These are phyloP conservation scores for Calendula officinalis DNA, from an alignment of 129 eudicot genomes.

Conservation along the genomic window DNA sequence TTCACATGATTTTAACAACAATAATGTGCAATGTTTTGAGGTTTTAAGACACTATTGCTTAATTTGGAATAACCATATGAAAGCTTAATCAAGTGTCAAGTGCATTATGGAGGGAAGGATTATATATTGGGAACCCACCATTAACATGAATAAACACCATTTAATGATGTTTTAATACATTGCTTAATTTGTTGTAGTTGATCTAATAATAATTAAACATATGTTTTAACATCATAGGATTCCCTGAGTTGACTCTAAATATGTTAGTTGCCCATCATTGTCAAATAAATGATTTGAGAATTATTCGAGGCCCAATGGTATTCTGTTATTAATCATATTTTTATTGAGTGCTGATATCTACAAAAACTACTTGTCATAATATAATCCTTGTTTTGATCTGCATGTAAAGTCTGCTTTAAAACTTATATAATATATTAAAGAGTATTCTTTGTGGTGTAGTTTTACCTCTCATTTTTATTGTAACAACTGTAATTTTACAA, in stretches of 20 bases:
- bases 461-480: no score
- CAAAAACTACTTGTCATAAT: no score
- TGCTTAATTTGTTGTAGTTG: slow-evolving; percentile 4
- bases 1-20: slow-evolving; percentile 28
- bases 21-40: slow-evolving; percentile 30
- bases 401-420: no score
- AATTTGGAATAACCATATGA: slow-evolving; percentile 16
- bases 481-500: background rate
- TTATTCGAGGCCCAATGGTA: background rate
- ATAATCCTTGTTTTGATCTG: no score
- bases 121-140: slow-evolving; percentile 5
- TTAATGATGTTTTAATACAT: slow-evolving; percentile 18
- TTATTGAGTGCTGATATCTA: no score
- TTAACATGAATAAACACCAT: slow-evolving; percentile 10
- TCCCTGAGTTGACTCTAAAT: slow-evolving; percentile 24
- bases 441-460: no score
- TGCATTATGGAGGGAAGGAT: slow-evolving; percentile 3
- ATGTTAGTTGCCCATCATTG: slow-evolving; percentile 26
- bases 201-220: slow-evolving; percentile 14
- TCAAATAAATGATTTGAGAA: slow-evolving; percentile 11
- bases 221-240: slow-evolving; percentile 28
- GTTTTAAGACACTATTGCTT: slow-evolving; percentile 22
- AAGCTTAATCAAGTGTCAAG: slow-evolving; percentile 11
- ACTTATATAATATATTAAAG: no score
- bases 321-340: background rate